phyloP scores from a whole-genome alignment of 225 moss, liverwort and hornwort species.

The Marchantia polymorpha region DNA sequence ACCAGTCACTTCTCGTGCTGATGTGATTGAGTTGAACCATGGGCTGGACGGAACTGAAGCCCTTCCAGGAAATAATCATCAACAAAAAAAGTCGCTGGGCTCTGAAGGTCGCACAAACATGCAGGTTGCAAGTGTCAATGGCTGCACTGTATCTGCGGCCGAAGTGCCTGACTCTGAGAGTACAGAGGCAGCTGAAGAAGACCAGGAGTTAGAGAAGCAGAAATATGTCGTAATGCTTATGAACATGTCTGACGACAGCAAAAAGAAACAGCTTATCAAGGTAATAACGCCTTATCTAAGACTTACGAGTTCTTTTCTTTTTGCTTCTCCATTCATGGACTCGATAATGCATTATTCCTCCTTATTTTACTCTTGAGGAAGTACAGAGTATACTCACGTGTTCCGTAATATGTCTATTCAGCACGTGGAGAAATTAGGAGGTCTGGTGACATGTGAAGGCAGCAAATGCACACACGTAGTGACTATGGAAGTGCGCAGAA shows the following conservation, averaged over 20 bases:
- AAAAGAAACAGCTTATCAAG: slow-evolving; percentile 62
- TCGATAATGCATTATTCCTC: background rate
- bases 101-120: no score
- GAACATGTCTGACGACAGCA: slow-evolving; percentile 64
- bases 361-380: background rate
- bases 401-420: slow-evolving; percentile 20
- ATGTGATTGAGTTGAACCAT: background rate
- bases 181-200: slow-evolving; percentile 13
- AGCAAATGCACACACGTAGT: slow-evolving; percentile 77
- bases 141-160: background rate
- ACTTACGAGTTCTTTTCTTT: background rate
- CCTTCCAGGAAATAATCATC: background rate
- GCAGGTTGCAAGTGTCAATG: background rate
- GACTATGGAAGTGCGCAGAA: slow-evolving; percentile 73
- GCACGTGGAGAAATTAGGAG: slow-evolving; percentile 68
- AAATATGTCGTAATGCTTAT: slow-evolving; percentile 55
- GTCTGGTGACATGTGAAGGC: slow-evolving; percentile 65
- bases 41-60: background rate
- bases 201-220: slow-evolving; percentile 15
- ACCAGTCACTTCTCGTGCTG: background rate
- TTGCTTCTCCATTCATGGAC: background rate
- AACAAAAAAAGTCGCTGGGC: background rate
- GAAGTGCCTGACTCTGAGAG: background rate
- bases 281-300: slow-evolving; percentile 27
- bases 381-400: background rate